These are phyloP conservation scores for Aspergillus novofumigatus DNA, from an alignment of 2,329 filamentous ascomycete species.

Conservation along the genomic window DNA sequence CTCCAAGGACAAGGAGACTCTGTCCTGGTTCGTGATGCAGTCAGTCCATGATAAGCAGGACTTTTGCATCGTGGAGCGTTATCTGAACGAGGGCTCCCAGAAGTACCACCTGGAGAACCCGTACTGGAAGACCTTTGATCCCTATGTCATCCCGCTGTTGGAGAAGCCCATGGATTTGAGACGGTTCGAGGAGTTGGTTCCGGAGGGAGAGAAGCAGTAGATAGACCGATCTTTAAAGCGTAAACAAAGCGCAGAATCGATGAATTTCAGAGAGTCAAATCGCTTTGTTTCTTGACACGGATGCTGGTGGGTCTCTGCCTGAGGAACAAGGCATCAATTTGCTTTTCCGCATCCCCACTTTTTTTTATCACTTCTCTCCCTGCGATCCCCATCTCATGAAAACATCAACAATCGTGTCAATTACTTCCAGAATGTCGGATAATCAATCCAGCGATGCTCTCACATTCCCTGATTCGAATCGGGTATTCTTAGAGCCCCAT, in stretches of 20 bases:
- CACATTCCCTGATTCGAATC: slow-evolving; percentile 37
- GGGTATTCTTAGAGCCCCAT: slow-evolving; percentile 44
- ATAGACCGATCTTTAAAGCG: neutral
- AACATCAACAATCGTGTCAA: neutral
- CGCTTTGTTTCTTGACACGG: no score
- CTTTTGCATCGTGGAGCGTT: slow-evolving; percentile 73
- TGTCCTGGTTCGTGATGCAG: slow-evolving; percentile 75
- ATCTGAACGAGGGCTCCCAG: slow-evolving; percentile 58
- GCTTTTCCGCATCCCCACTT: neutral
- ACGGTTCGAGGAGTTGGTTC: slow-evolving; percentile 59
- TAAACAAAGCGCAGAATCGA: no score
- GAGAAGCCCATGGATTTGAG: slow-evolving; percentile 67
- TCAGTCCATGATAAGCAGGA: slow-evolving; percentile 62
- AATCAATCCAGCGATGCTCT: slow-evolving; percentile 22
- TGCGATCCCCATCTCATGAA: neutral
- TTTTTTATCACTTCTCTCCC: neutral
- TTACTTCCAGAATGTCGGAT: neutral
- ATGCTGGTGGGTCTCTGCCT: neutral
- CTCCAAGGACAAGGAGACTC: slow-evolving; percentile 65
- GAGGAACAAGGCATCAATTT: neutral
- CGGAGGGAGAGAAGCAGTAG: neutral
- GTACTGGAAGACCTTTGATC: slow-evolving; percentile 73
- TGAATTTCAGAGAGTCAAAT: no score
- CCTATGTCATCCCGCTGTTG: slow-evolving; percentile 65
- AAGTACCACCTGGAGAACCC: slow-evolving; percentile 64